Evolutionary conservation across 495 filamentous ascomycete genomes (phyloP).

Genomic region (Rostrohypoxylon terebratum): DNA sequence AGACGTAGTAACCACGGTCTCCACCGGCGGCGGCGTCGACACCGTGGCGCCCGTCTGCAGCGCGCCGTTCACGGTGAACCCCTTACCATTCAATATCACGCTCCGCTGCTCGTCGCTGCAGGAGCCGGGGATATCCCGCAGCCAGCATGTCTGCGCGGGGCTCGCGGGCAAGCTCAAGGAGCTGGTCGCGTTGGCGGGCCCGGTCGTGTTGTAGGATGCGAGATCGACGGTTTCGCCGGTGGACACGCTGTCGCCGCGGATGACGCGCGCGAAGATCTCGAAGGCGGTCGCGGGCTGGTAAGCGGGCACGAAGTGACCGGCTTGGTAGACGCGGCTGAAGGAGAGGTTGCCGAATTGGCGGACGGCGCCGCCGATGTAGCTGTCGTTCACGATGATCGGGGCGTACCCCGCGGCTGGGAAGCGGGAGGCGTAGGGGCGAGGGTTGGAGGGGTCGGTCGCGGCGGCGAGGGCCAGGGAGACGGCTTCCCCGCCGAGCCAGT

Average conservation of each 20-base stretch:
- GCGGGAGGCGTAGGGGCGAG: constrained; percentile 43
- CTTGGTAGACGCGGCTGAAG: constrained; percentile 70
- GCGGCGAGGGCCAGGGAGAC: constrained; percentile 66
- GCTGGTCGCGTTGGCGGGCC: constrained; percentile 61
- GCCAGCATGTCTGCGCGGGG: constrained; percentile 66
- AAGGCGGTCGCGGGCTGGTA: constrained; percentile 73
- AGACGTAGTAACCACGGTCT: constrained; percentile 37
- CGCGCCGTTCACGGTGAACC: constrained; percentile 62
- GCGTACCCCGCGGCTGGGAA: constrained; percentile 66
- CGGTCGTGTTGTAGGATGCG: constrained; percentile 64
- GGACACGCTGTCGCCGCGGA: constrained; percentile 69
- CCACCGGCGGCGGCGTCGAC: constrained; percentile 36
- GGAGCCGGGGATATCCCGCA: constrained; percentile 62
- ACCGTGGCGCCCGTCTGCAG: constrained; percentile 61
- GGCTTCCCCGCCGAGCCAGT: constrained; percentile 74
- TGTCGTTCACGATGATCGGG: constrained; percentile 62
- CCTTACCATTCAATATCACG: constrained; percentile 58
- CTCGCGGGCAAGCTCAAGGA: constrained; percentile 57
- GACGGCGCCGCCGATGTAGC: constrained; percentile 68
- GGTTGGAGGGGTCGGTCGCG: constrained; percentile 47
- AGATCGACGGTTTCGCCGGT: constrained; percentile 67
- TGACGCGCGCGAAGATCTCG: constrained; percentile 73
- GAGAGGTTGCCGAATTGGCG: constrained; percentile 72
- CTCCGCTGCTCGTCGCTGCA: constrained; percentile 63
- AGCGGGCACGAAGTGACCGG: constrained; percentile 71